Evolutionary conservation across 2,329 filamentous ascomycete species (phyloP), one percentile per base, ranked within the genome.

Genomic region (Zarea fungicola): DNA sequence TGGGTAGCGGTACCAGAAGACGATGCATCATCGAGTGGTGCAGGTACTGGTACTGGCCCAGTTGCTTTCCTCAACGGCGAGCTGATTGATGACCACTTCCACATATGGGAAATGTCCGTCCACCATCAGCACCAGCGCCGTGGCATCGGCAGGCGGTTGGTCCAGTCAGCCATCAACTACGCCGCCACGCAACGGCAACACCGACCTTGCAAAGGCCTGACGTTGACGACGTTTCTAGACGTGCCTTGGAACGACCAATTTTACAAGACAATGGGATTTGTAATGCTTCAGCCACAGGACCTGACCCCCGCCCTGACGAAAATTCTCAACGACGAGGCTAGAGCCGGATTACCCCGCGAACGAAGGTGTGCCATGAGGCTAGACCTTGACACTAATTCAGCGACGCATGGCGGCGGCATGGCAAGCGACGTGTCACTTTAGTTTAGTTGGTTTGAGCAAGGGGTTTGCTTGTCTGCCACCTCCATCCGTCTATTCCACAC

Each of bases 91-190:
- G 51, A 49, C 13, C 34, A 42, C 22, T 28, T 51, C 22, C 48
- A 55, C 48, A 48, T 55, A 6, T 55, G 51, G 48, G 49, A 55
- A 42, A 53, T 50, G 48, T 53, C 53, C 3, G 51, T 55, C 2
- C 19, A 36, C 31, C 32, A 31, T 5, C n/a, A 42, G 5, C 32
- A 42, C n/a, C 42, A 53, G 42, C 37, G 44, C 2, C 49, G 48
- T 23, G 50, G 52, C 9, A 45, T 54, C 18, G 52, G 52, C 9
- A 42, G 48, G 19, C 34, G 26, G 10, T 36, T 54, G 7, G 26
- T 54, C 25, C 25, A 32, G 29, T 18, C 35, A 10, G 52, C 48
- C 11, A 18, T 48, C 8, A 19, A 32, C n/a, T 32, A 52, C 14
- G 42, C 47, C 41, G 34, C 22, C 2, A n/a, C n/a, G n/a, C n/a